Base-by-base conservation (phyloP, 2,329 filamentous ascomycete species). In the Septoria petroselini region DNA sequence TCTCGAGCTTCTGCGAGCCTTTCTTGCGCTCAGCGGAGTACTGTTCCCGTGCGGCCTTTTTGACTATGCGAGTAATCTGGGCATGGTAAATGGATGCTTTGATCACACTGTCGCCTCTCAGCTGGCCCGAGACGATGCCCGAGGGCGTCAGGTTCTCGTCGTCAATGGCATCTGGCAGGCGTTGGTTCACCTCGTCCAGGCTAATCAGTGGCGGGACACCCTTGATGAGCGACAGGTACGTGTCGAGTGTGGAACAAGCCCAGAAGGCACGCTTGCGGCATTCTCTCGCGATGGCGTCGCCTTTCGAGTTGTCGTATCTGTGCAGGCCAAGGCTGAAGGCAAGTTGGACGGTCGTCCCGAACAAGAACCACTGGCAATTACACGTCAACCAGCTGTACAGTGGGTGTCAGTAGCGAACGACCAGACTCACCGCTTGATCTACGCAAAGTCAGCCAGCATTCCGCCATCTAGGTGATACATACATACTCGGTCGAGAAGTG, bases 161-260 rank as follows among this genome's bases (percentile, higher is more conserved):
- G 34, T 73, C 54, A 2, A 62, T 50, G 1, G 48, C 34, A 11
- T 57, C 53, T 9, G 62, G 63, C 21, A 59, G 59, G 33, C 47
- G 43, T 41, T 68, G 66, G 30, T 66, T 62, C 11, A 64, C 54
- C 41, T 65, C 61, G 3, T 67, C 64, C 9, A 70, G 63, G 15
- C 69, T 62, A 19, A 70, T 61, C 7, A 71, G 49, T 2, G 65
- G 56, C 7, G 70, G 69, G 8, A 69, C 58, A 3, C 70, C 70
- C 5, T 71, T 58, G 6, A 71, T 67, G 7, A 69, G 59, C 37
- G 67, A 69, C 3, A 48, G 50, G 46, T 72, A 72, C 27, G 66
- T 66, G 41, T 72, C 70, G 3, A 72, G 55, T 2, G 68, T 71
- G 21, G 67, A 69, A 2, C 64, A 64, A 15, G 68, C 65, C 68